Percentiles rank a stretch among this genome's conserved stretches.
These are phyloP conservation scores for Trametes villosa DNA, from an alignment of 768 basidiomycete species.

Conservation along the genomic window DNA sequence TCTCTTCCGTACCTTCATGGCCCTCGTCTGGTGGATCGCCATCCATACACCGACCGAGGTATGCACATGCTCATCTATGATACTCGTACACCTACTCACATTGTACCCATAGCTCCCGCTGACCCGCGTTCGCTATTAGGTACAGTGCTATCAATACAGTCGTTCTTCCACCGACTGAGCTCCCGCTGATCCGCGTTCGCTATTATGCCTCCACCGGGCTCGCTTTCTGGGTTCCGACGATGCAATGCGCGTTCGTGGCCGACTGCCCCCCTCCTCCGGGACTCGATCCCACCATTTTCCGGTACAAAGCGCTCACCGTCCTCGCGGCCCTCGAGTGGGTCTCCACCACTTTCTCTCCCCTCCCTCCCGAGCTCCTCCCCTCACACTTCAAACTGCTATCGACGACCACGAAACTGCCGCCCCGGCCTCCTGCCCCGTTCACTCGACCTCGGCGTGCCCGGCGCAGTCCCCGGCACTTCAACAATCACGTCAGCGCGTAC, in stretches of 20 bases:
- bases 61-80: too few relatives aligned
- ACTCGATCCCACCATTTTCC: too few relatives aligned
- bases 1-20: conserved; percentile 33
- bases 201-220: neutral
- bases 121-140: conserved; percentile 41
- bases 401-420: conserved; percentile 31
- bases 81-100: too few relatives aligned
- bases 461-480: too few relatives aligned
- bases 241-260: too few relatives aligned
- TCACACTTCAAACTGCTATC: conserved; percentile 28
- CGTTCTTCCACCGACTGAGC: too few relatives aligned
- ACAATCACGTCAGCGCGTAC: too few relatives aligned
- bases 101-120: conserved; percentile 25
- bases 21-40: conserved; percentile 46
- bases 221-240: conserved; percentile 5
- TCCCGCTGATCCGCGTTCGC: too few relatives aligned
- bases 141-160: too few relatives aligned
- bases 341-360: neutral
- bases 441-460: too few relatives aligned
- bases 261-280: neutral
- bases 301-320: conserved; percentile 8
- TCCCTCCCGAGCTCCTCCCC: neutral
- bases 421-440: conserved; percentile 14
- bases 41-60: conserved; percentile 11
- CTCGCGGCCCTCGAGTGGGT: conserved; percentile 6